phyloP scores from a whole-genome alignment of 345 rosid species.

The Turnera subulata region DNA sequence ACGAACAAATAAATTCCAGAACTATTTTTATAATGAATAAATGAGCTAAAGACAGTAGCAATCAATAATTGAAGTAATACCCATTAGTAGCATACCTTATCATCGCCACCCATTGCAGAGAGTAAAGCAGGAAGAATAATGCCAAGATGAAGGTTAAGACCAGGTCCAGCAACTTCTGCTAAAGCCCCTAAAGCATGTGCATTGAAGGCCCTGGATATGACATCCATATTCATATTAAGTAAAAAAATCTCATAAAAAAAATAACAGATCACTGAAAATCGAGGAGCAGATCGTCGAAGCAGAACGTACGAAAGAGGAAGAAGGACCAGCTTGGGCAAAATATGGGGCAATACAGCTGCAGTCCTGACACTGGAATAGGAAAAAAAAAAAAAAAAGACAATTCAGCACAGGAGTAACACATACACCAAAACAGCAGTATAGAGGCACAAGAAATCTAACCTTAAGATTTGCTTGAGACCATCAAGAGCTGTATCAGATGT shows the following conservation, averaged over 20 bases:
- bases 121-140: slow-evolving; percentile 92
- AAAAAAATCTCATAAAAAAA: background rate
- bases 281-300: slow-evolving; percentile 16
- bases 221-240: background rate
- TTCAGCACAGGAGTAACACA: slow-evolving; percentile 3
- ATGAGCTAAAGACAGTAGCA: slow-evolving; percentile 1
- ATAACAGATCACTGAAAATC: background rate
- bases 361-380: slow-evolving; percentile 75
- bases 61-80: background rate
- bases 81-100: slow-evolving; percentile 40
- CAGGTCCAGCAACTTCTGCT: slow-evolving; percentile 97
- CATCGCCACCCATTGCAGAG: slow-evolving; percentile 71
- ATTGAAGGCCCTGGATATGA: slow-evolving; percentile 71
- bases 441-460: slow-evolving; percentile 33
- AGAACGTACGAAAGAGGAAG: slow-evolving; percentile 87
- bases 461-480: slow-evolving; percentile 93
- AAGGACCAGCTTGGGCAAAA: slow-evolving; percentile 88
- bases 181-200: slow-evolving; percentile 97
- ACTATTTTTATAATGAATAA: background rate
- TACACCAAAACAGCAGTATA: background rate
- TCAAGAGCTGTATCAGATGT: slow-evolving; percentile 90
- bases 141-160: slow-evolving; percentile 82
- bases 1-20: background rate
- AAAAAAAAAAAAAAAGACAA: slow-evolving; percentile 2
- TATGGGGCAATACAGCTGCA: slow-evolving; percentile 96